These are phyloP conservation scores for Thymus mandschuricus DNA, from an alignment of 257 asterid species.

Conservation along the genomic window DNA sequence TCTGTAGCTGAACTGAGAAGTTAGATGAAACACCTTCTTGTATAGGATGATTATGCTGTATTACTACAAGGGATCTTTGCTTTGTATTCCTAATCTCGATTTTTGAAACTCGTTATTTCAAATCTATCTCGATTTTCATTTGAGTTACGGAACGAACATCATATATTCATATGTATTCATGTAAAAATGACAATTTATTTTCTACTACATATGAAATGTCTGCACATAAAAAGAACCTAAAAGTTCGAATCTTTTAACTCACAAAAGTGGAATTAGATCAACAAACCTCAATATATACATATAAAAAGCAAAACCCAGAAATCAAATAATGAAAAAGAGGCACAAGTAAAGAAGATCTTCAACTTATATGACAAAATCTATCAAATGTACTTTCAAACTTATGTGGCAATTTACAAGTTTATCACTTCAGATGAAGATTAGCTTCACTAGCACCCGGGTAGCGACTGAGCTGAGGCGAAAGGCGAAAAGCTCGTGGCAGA, in stretches of 20 bases:
- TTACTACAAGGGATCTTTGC: constrained; percentile 8
- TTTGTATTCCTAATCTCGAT: background rate
- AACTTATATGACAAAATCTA: constrained; percentile 22
- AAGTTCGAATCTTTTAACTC: constrained; percentile 8
- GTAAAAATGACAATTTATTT: background rate
- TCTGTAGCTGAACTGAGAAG: constrained; percentile 15
- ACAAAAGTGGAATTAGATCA: constrained; percentile 14
- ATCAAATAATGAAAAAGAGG: too few species aligned
- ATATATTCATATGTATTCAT: too few species aligned
- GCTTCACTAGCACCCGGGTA: constrained; percentile 62
- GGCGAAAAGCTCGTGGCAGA: constrained; percentile 83
- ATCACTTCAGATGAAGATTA: constrained; percentile 12
- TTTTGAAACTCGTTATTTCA: background rate
- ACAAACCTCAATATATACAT: constrained; percentile 25
- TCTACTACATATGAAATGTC: background rate
- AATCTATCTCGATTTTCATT: background rate
- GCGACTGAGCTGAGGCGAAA: constrained; percentile 76
- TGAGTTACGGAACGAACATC: too few species aligned
- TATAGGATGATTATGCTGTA: constrained; percentile 10
- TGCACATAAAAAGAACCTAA: background rate
- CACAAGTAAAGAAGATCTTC: background rate
- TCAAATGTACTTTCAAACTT: constrained; percentile 24
- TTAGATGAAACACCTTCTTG: constrained; percentile 13
- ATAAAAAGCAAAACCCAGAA: constrained; percentile 1
- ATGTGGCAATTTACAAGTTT: constrained; percentile 40